Base-by-base conservation (phyloP, 2,329 filamentous ascomycete genomes). In the Fusarium sterilihyphosum region DNA sequence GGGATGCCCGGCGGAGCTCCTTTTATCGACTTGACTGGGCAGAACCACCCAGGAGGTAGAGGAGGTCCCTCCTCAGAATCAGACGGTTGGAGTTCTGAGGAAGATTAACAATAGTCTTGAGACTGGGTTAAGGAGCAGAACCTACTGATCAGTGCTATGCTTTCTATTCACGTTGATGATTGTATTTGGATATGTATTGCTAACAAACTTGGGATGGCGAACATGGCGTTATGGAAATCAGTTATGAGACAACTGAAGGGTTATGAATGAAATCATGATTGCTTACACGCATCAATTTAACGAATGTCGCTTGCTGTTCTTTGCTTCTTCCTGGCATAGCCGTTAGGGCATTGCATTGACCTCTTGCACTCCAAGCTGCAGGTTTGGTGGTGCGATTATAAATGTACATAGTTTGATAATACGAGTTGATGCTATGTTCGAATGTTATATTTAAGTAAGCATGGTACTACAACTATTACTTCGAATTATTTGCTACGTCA, bases 1-100 rank as follows among this genome's bases (percentile, higher is more conserved):
- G 73, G 61, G 31, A 65, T 65, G 60, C 64, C 71, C 2, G 76
- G 69, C 16, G 73, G 61, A 47, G 73, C 57, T 33, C 67, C 77
- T n/a, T 78, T 78, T 47, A 65, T 78, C 67, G 50, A 78, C 44
- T 40, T 78, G 31, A 76, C 75, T 26, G 75, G 77, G 6, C 77
- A 78, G 56, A 69, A 70, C 11, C 75, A 77, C 40, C 40, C 52
- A 16, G 61, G 67, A 10, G 70, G 65, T 3, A 52, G 60, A 43
- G 33, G 71, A 44, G 59, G 59, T 16, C 61, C 60, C 16, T 50
- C 26, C 24, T 67, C 61, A 29, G 65, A 66, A 17, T 65, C 58
- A 8, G 65, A 73, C 5, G 57, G 33, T 16, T 75, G 67, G 57
- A 65, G 59, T 41, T 60, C 62, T 38, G 56, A 52, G 11, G 61